Evolutionary conservation across 306 rosid genomes (phyloP).

Genomic region (Albizia julibrissin): DNA sequence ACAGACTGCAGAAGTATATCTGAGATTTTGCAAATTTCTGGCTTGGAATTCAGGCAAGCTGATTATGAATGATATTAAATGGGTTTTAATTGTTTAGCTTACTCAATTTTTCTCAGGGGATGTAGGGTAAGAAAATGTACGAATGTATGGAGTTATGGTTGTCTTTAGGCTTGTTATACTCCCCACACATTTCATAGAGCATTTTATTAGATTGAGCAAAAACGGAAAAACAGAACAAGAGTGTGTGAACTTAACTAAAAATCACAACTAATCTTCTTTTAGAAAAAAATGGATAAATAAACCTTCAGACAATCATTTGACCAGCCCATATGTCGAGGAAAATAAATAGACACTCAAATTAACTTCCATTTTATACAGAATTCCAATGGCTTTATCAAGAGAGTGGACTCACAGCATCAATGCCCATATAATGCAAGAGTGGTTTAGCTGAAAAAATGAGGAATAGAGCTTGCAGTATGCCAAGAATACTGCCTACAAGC

Average conservation of each 20-base stretch:
- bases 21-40: background rate
- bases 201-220: background rate
- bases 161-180: background rate
- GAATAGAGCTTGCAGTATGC: conserved; percentile 66
- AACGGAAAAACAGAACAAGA: background rate
- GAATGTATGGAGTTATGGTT: background rate
- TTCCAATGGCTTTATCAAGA: background rate
- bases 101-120: too few relatives aligned
- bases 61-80: background rate
- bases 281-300: conserved; percentile 1
- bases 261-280: background rate
- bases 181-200: background rate
- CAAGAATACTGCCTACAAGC: conserved; percentile 71
- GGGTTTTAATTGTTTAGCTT: too few relatives aligned
- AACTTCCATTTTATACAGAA: conserved; percentile 18
- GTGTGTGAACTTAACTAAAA: background rate
- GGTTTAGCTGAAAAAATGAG: conserved; percentile 72
- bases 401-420: conserved; percentile 57
- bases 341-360: conserved; percentile 3
- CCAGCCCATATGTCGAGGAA: conserved; percentile 2
- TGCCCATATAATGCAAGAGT: conserved; percentile 76
- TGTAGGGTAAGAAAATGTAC: background rate
- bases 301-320: conserved; percentile 1
- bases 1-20: background rate
- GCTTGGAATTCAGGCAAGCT: background rate